Evolutionary conservation across 208 protist genomes (phyloP).

Genomic region (Acanthamoeba castellanii): DNA sequence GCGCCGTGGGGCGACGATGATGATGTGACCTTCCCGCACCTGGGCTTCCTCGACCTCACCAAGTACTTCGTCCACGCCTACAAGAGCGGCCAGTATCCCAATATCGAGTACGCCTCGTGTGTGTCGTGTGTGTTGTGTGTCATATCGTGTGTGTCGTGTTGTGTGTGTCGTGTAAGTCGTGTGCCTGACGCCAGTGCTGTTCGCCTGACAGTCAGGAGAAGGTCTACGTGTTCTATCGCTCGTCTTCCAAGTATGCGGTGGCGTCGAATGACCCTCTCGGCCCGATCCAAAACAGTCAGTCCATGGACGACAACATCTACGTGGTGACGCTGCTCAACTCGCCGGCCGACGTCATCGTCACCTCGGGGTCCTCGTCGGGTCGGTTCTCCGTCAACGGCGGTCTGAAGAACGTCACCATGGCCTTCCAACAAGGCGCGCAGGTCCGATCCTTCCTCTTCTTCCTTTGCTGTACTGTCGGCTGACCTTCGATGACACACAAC

Average conservation of each 20-base stretch:
- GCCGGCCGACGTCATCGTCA: background rate
- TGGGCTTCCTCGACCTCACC: constrained; percentile 57
- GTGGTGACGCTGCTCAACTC: background rate
- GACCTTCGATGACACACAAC: too few relatives aligned
- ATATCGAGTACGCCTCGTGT: background rate
- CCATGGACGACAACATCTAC: constrained; percentile 42
- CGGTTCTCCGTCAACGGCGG: background rate
- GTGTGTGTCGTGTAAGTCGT: too few relatives aligned
- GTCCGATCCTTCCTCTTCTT: too few relatives aligned
- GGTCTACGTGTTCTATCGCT: constrained; percentile 31
- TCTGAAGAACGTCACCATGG: background rate
- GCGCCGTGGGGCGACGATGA: constrained; percentile 19
- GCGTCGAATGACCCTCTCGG: background rate
- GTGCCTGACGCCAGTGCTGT: background rate
- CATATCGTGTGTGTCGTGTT: too few relatives aligned
- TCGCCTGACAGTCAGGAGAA: constrained; percentile 47
- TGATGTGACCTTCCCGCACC: background rate
- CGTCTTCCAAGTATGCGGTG: constrained; percentile 32
- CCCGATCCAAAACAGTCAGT: constrained; percentile 2
- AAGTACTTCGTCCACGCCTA: constrained; percentile 2
- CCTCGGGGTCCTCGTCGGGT: background rate
- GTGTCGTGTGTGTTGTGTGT: too few relatives aligned
- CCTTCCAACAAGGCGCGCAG: background rate
- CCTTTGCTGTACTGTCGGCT: too few relatives aligned
- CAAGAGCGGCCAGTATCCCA: constrained; percentile 1